A percentile compares a stretch with the other conserved stretches of the same genome.
Evolutionary conservation across 331 rosid species (phyloP).

Genomic region (Malus hybrid): DNA sequence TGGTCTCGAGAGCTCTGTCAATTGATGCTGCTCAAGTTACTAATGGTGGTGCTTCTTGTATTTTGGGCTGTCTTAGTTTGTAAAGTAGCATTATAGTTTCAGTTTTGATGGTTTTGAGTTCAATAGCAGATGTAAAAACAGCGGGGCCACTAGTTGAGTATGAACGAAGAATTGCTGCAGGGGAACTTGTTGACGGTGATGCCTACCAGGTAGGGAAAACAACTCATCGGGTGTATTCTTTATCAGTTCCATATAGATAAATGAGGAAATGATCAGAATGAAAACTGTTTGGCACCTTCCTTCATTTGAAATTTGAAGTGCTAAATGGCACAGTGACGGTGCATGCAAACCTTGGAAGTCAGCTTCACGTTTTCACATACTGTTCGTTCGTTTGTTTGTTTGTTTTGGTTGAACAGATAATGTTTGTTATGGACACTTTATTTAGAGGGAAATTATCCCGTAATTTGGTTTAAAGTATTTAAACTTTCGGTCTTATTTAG

Average conservation of each 20-base stretch:
- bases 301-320: background rate
- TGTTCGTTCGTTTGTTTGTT: too few species aligned
- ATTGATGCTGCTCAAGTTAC: conserved; percentile 34
- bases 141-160: conserved; percentile 94
- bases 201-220: conserved; percentile 54
- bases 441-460: background rate
- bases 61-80: background rate
- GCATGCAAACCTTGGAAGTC: background rate
- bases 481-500: background rate
- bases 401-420: too few species aligned
- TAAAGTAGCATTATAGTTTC: background rate
- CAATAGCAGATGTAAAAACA: conserved; percentile 32
- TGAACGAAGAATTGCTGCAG: conserved; percentile 67
- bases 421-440: background rate
- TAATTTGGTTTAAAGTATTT: background rate
- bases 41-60: conserved; percentile 42
- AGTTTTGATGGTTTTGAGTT: conserved; percentile 6
- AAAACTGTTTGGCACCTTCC: background rate
- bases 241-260: background rate
- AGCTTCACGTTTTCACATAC: background rate
- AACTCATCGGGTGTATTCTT: background rate
- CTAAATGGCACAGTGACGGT: background rate
- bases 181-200: conserved; percentile 89
- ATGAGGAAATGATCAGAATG: background rate
- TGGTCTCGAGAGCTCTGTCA: conserved; percentile 44